Evolutionary conservation across 257 asterid species (phyloP), one percentile per base, ranked within the genome.

Genomic region (Linderniella brevidens): DNA sequence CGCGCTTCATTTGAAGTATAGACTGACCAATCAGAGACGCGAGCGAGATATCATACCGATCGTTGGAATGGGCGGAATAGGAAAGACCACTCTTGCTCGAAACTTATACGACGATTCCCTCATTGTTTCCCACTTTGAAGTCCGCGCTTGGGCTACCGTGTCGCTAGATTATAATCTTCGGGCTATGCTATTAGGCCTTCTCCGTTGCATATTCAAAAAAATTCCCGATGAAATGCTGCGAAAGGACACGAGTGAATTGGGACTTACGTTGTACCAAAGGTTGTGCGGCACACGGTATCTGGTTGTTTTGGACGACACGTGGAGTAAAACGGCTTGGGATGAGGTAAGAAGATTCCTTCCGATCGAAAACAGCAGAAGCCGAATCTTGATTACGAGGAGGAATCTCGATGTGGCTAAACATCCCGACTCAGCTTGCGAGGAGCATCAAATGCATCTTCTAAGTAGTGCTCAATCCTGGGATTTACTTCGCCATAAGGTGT

Each of bases 241-340:
- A 19, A 17, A 17, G 19, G 36, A 47, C 16, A 13, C 9, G 2
- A 19, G n/a, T 8, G 41, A 15, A 18, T 38, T 38, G 43, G 10
- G 36, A 10, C 18, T 52, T 52, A 47, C 11, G 2, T 0, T 25
- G 32, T 25, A 2, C 32, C 32, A 25, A 25, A 25, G 32, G 32
- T 25, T 25, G 32, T 25, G 32, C 32, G 32, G 32, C 32, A 37
- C 35, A 18, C 36, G 47, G 56, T 52, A 52, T 52, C n/a, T 52
- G 25, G 41, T 52, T 37, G 56, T 52, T 17, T 37, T 52, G 56
- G 44, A 38, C 41, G 56, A 54, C 35, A 8, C 29, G 50, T 58
- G 63, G 63, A 50, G 55, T 11, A 41, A 35, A 9, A 11, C 39
- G 8, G 51, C 51, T 1, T 58, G 63, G 63, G 63, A 58, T 19